Base-by-base conservation (phyloP, 2,329 filamentous ascomycete genomes). In the Xylariales sp. region DNA sequence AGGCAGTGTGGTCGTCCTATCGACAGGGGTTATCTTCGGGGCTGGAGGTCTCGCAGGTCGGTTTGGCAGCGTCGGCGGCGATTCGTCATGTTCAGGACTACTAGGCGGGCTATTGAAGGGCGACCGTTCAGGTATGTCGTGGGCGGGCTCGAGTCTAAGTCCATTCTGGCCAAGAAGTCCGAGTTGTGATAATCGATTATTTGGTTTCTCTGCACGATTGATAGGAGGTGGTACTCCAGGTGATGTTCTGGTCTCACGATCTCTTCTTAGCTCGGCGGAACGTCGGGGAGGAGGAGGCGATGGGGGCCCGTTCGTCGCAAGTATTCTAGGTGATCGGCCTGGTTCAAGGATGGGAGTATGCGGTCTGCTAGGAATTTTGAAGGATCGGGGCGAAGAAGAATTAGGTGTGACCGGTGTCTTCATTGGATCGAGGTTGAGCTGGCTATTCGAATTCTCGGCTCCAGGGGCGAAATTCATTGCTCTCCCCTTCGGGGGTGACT, bases 81-180 rank as follows among this genome's bases (percentile, higher is more conserved):
- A 71, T 5, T 66, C 64, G n/a, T 68, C 65, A n/a, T 67, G 65
- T n/a, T 74, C 69, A 0, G 69, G 59, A 56, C 84, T 91, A 51
- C 80, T 82, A 0, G 90, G 88, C 14, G 89, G 89, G 25, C 88
- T 95, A 55, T 74, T 89, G 57, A 96, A 95, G 0, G 91, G 90
- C 1, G 91, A 95, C 0, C 81, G 57, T 55, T 69, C 65, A 46
- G 69, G 60, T 56, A 63, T 32, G 57, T 68, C 24, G 54, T 66
- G 53, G 31, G 49, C 63, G 54, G 49, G 60, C 46, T 51, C 43
- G 18, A 59, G 48, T 31, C 54, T 61, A 6, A 55, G 51, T 5
- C 53, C 55, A 42, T 53, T 28, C 18, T 18, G 55, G 27, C 51
- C 51, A 15, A 53, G n/a, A 8, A 27, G n/a, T 27, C 24, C 49